phyloP scores from a whole-genome alignment of 2,329 filamentous ascomycete species.

The Pestalotiopsis sp. region DNA sequence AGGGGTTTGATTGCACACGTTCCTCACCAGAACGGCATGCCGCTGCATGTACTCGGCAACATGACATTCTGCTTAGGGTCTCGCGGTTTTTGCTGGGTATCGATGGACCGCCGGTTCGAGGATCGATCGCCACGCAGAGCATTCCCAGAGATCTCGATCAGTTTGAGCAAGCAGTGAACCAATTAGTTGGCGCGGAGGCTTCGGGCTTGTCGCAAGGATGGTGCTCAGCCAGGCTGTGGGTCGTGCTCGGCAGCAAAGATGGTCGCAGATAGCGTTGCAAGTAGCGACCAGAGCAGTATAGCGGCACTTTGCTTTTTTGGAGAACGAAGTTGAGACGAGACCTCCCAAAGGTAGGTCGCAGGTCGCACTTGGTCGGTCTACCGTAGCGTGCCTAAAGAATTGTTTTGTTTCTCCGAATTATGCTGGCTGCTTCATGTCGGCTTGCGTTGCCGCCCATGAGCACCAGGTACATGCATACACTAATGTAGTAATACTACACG shows the following conservation, averaged over 20 bases:
- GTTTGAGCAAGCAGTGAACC: background rate
- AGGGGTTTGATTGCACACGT: background rate
- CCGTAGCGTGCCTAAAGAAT: background rate
- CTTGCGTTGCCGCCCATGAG: background rate
- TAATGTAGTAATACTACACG: too few relatives aligned
- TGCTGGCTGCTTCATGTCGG: background rate
- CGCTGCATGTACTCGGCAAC: constrained; percentile 10
- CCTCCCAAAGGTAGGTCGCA: background rate
- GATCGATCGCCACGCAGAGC: constrained; percentile 6
- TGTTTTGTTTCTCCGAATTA: background rate
- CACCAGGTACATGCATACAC: background rate
- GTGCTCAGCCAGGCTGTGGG: background rate
- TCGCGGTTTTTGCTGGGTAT: background rate
- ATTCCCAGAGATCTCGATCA: constrained; percentile 10
- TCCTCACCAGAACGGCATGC: constrained; percentile 7
- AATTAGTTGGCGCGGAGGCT: background rate
- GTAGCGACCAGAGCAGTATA: background rate
- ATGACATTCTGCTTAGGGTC: constrained; percentile 2
- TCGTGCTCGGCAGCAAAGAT: background rate
- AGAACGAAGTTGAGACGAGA: background rate
- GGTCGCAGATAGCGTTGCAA: background rate
- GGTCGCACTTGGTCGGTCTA: background rate
- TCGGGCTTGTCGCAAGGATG: constrained; percentile 1
- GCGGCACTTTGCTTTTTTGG: background rate
- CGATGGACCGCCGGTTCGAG: background rate